These are phyloP conservation scores for Oxytropis ochrocephala DNA, from an alignment of 306 rosid genomes.

Conservation along the genomic window DNA sequence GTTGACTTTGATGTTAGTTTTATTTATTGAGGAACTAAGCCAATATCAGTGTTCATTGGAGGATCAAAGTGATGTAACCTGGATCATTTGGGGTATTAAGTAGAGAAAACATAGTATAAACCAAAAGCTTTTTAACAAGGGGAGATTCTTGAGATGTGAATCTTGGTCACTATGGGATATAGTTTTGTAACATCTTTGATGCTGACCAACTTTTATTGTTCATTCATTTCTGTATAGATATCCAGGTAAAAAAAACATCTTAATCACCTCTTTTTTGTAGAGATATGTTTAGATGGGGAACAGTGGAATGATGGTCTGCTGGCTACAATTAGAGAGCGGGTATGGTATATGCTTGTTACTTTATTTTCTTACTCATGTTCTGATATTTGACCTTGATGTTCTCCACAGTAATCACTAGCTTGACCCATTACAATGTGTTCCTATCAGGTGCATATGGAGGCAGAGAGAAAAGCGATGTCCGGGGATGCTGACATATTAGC, in stretches of 20 bases:
- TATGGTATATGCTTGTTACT: conserved; percentile 27
- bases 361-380: conserved; percentile 19
- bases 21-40: neutral
- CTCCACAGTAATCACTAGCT: conserved; percentile 4
- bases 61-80: neutral
- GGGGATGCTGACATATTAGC: conserved; percentile 47
- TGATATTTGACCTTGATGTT: conserved; percentile 21
- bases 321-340: conserved; percentile 92
- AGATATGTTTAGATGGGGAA: conserved; percentile 63
- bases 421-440: conserved; percentile 22
- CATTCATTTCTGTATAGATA: neutral
- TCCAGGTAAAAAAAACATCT: neutral
- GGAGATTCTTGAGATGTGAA: conserved; percentile 1
- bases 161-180: neutral
- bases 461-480: conserved; percentile 69
- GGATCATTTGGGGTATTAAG: neutral
- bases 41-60: neutral
- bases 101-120: neutral
- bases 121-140: conserved; percentile 8
- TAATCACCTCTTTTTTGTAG: conserved; percentile 30
- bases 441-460: conserved; percentile 92
- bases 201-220: neutral
- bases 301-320: conserved; percentile 92
- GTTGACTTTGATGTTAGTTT: neutral
- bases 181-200: neutral